Conservation (phyloP, 2,329 filamentous ascomycete genomes). For the Bipolaris victoriae region DNA sequence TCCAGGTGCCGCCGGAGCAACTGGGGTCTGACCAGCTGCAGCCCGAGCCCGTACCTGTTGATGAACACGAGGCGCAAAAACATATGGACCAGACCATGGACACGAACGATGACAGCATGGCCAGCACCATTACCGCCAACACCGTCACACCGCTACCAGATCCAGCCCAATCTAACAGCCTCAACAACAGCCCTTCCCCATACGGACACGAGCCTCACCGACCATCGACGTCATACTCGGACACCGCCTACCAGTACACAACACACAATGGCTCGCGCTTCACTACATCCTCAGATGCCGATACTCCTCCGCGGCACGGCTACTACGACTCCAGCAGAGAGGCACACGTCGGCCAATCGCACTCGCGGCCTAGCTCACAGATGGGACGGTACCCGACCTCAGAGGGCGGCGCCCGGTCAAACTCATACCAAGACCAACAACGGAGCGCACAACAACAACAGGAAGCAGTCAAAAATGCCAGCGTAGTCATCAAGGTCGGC, state of each 20-base stretch:
- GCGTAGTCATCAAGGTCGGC: constrained; percentile 97
- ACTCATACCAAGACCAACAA: constrained; percentile 57
- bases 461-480: constrained; percentile 57
- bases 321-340: constrained; percentile 45
- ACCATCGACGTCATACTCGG: constrained; percentile 61
- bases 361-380: constrained; percentile 58
- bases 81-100: constrained; percentile 49
- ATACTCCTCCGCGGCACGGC: constrained; percentile 49
- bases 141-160: constrained; percentile 48
- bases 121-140: constrained; percentile 55
- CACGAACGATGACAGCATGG: constrained; percentile 53
- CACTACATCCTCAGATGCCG: constrained; percentile 56
- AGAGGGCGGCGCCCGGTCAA: constrained; percentile 47
- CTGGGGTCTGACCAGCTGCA: constrained; percentile 27
- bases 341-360: constrained; percentile 46
- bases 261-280: constrained; percentile 48
- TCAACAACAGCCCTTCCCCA: constrained; percentile 32
- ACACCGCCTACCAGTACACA: constrained; percentile 54
- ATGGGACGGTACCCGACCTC: constrained; percentile 56
- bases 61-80: constrained; percentile 37
- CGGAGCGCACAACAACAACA: constrained; percentile 49
- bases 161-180: constrained; percentile 39
- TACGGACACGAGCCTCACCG: constrained; percentile 54
- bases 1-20: constrained; percentile 33
- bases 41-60: constrained; percentile 11